Conservation (phyloP, 257 asterid species). For the Thymus mandschuricus region DNA sequence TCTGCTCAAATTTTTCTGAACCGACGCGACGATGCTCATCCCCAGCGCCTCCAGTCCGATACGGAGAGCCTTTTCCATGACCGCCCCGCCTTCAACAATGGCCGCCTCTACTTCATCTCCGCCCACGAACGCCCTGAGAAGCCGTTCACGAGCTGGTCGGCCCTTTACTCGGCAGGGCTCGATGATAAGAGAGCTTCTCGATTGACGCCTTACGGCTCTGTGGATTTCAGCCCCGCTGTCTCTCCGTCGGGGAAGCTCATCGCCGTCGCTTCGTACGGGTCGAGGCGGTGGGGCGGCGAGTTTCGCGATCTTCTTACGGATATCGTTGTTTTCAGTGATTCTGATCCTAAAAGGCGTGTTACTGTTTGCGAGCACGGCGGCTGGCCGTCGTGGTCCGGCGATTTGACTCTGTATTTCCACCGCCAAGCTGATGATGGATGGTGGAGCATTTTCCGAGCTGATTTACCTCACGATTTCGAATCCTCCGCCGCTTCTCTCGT, state of each 20-base stretch:
- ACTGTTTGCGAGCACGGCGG: constrained; percentile 65
- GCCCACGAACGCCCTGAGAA: constrained; percentile 61
- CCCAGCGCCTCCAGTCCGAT: constrained; percentile 40
- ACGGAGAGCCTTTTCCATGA: constrained; percentile 64
- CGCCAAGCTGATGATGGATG: constrained; percentile 83
- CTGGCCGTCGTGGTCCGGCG: constrained; percentile 81
- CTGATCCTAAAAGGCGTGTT: constrained; percentile 49
- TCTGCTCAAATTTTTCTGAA: constrained; percentile 54
- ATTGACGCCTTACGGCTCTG: constrained; percentile 60
- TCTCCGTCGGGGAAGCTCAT: constrained; percentile 63
- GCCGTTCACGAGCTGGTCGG: constrained; percentile 65
- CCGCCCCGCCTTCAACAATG: constrained; percentile 58
- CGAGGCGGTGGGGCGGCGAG: constrained; percentile 66
- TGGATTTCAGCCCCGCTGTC: constrained; percentile 74
- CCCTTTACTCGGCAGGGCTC: constrained; percentile 52
- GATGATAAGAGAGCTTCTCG: constrained; percentile 28
- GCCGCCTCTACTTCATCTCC: constrained; percentile 57
- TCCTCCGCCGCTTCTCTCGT: constrained; percentile 27
- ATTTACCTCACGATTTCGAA: constrained; percentile 37
- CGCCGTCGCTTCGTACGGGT: constrained; percentile 75
- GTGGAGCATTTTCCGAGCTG: constrained; percentile 79
- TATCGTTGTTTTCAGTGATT: constrained; percentile 57
- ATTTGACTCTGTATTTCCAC: constrained; percentile 66
- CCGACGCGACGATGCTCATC: constrained; percentile 27
- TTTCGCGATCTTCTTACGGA: constrained; percentile 65